These are phyloP conservation scores for Globisporangium perplexum DNA, from an alignment of 352 stramenopile genomes.

Conservation along the genomic window DNA sequence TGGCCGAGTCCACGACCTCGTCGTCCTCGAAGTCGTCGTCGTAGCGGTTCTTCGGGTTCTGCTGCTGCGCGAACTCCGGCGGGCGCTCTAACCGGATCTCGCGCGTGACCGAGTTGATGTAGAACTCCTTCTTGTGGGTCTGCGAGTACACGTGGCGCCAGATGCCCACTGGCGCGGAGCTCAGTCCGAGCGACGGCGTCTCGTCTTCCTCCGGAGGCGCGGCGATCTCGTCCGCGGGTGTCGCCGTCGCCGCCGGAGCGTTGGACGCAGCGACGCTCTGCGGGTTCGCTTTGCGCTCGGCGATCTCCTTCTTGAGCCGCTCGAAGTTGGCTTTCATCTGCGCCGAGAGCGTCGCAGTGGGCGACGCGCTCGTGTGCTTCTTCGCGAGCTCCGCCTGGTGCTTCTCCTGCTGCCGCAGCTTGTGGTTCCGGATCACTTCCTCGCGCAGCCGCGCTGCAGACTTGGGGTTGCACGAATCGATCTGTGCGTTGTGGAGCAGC, in stretches of 20 bases:
- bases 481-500: conserved; percentile 71
- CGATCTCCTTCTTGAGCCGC: conserved; percentile 64
- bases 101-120: conserved; percentile 67
- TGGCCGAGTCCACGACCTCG: conserved; percentile 17
- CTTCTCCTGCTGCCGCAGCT: conserved; percentile 60
- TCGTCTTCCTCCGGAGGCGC: conserved; percentile 1
- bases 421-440: conserved; percentile 67
- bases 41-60: conserved; percentile 51
- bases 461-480: conserved; percentile 77
- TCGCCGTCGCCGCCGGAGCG: conserved; percentile 6
- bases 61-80: conserved; percentile 37
- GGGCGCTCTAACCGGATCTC: conserved; percentile 68
- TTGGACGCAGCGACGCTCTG: conserved; percentile 19
- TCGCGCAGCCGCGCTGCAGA: conserved; percentile 47
- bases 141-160: conserved; percentile 73
- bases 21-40: conserved; percentile 27
- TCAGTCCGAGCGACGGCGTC: conserved; percentile 6
- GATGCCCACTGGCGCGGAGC: conserved; percentile 21
- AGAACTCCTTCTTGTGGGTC: conserved; percentile 62
- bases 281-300: conserved; percentile 41
- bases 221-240: conserved; percentile 7
- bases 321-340: conserved; percentile 77
- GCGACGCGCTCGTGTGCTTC: conserved; percentile 18
- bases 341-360: conserved; percentile 25
- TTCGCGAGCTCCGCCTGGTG: conserved; percentile 32